These are phyloP conservation scores for Grosmannia serpens DNA, from an alignment of 2,329 filamentous ascomycete species.

Conservation along the genomic window DNA sequence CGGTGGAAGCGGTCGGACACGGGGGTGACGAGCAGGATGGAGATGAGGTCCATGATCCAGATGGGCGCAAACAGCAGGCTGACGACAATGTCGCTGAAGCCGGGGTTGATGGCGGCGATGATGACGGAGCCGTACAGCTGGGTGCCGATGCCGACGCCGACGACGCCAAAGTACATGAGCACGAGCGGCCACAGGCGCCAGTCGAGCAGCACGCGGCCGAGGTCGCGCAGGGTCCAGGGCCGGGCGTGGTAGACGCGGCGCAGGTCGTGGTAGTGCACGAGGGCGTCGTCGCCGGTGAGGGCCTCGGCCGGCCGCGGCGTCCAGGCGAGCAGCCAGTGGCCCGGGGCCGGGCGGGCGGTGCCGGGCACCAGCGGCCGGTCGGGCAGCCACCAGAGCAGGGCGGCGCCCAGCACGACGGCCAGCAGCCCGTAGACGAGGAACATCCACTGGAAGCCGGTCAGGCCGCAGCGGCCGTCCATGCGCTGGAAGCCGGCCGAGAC, in stretches of 20 bases:
- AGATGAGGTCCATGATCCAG: slow-evolving; percentile 89
- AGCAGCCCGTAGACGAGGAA: slow-evolving; percentile 77
- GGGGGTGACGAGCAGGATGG: slow-evolving; percentile 75
- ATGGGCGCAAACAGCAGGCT: slow-evolving; percentile 82
- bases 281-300: slow-evolving; percentile 63
- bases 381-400: slow-evolving; percentile 80
- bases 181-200: slow-evolving; percentile 82
- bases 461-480: slow-evolving; percentile 67
- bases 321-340: slow-evolving; percentile 46
- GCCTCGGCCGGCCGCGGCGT: slow-evolving; percentile 60
- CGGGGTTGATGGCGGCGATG: slow-evolving; percentile 65
- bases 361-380: slow-evolving; percentile 69
- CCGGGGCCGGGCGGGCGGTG: slow-evolving; percentile 35
- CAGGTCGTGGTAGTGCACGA: slow-evolving; percentile 74
- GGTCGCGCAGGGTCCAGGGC: slow-evolving; percentile 61
- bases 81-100: slow-evolving; percentile 60
- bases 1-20: slow-evolving; percentile 79
- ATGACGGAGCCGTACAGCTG: slow-evolving; percentile 84
- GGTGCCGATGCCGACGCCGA: slow-evolving; percentile 82
- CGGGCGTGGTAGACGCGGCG: slow-evolving; percentile 66
- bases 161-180: slow-evolving; percentile 91
- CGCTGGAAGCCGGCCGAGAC: slow-evolving; percentile 86
- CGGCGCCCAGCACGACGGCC: slow-evolving; percentile 58
- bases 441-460: slow-evolving; percentile 87
- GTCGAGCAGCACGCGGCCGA: slow-evolving; percentile 61